Evolutionary conservation across 1,139 yeast species (phyloP).

Genomic region (Sugiyamaella xylanicola): DNA sequence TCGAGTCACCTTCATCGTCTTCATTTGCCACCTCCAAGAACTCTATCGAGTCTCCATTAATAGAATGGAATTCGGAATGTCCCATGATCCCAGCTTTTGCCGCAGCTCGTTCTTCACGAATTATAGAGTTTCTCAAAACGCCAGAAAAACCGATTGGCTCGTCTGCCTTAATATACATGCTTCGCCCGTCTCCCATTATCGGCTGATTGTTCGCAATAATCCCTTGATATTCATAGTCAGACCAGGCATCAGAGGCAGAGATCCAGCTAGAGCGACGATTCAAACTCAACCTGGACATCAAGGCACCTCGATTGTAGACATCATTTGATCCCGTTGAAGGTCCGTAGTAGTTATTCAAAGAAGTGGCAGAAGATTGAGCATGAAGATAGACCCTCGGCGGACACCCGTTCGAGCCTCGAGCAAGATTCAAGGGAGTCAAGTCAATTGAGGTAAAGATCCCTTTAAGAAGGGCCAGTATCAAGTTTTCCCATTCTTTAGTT

Average conservation of each 20-base stretch:
- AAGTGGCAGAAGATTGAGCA: conserved; percentile 28
- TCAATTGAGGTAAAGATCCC: conserved; percentile 38
- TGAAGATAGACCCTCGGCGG: conserved; percentile 26
- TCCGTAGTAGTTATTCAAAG: conserved; percentile 22
- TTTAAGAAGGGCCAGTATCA: conserved; percentile 32
- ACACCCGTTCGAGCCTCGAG: conserved; percentile 19
- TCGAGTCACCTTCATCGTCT: neutral
- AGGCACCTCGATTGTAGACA: conserved; percentile 14
- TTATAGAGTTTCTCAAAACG: conserved; percentile 37
- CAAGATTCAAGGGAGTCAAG: conserved; percentile 35
- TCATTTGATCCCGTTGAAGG: conserved; percentile 3
- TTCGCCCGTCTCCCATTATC: conserved; percentile 24
- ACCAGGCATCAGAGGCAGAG: conserved; percentile 28
- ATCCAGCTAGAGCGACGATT: conserved; percentile 35
- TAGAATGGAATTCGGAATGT: conserved; percentile 17
- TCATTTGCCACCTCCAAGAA: conserved; percentile 7
- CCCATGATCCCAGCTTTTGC: conserved; percentile 11
- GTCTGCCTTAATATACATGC: conserved; percentile 27
- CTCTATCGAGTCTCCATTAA: conserved; percentile 10
- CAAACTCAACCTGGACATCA: conserved; percentile 25
- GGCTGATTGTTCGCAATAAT: conserved; percentile 25
- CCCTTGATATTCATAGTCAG: conserved; percentile 34
- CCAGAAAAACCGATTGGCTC: conserved; percentile 40
- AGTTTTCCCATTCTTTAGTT: conserved; percentile 36
- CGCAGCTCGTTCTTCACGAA: conserved; percentile 35